Conservation (phyloP, 805 yeast genomes). For the Metahyphopichia silvanorum region DNA sequence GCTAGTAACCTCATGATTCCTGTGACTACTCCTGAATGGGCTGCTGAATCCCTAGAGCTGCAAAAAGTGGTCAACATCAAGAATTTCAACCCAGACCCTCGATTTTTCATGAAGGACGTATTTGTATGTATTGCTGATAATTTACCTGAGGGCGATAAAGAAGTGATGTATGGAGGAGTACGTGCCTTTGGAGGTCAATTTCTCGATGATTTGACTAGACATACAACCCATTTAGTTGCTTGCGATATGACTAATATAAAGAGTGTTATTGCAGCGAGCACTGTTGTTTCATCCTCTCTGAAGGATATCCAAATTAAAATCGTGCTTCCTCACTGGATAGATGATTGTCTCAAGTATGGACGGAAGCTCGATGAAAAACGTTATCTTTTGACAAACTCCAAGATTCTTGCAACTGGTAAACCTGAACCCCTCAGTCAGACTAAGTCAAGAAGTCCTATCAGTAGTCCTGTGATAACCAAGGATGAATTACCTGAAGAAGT, state of each 20-base stretch:
- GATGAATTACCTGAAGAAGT: not conserved
- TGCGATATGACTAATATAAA: constrained; percentile 50
- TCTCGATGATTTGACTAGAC: constrained; percentile 57
- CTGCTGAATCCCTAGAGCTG: constrained; percentile 42
- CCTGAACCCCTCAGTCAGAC: not conserved
- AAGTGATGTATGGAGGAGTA: constrained; percentile 65
- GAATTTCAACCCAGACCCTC: constrained; percentile 70
- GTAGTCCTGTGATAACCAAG: not conserved
- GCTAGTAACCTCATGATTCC: constrained; percentile 59
- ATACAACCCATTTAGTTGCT: constrained; percentile 73
- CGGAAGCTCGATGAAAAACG: constrained; percentile 49
- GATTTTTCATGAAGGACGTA: constrained; percentile 57
- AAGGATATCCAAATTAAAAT: constrained; percentile 41
- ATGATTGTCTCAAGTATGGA: constrained; percentile 58
- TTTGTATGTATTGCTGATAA: constrained; percentile 57
- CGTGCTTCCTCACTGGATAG: constrained; percentile 80
- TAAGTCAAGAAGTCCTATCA: not conserved
- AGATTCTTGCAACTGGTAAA: not conserved
- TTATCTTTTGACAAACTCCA: constrained; percentile 44
- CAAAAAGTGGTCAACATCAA: constrained; percentile 48
- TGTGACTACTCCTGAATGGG: constrained; percentile 62
- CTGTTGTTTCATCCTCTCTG: constrained; percentile 15
- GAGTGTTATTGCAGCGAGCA: constrained; percentile 51
- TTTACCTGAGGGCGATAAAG: constrained; percentile 56
- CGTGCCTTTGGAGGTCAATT: constrained; percentile 76